These are phyloP conservation scores for Sugiyamaella valdiviana DNA, from an alignment of 805 yeast genomes.

Conservation along the genomic window DNA sequence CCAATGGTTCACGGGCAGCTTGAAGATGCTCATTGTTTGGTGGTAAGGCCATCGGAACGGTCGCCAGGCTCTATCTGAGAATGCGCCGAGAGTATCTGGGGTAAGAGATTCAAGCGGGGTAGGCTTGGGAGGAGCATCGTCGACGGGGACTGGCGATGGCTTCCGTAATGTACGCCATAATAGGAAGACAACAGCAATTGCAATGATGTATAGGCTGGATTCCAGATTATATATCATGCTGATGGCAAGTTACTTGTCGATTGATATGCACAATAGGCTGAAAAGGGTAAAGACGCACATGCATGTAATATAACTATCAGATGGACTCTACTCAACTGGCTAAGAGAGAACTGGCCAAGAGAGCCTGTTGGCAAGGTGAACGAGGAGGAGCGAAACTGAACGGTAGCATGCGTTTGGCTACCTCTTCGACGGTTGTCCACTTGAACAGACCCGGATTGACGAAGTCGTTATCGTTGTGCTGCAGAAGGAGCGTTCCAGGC, in stretches of 20 bases:
- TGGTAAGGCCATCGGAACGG: conserved; percentile 78
- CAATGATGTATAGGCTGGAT: too few relatives aligned
- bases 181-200: too few relatives aligned
- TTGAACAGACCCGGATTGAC: conserved; percentile 26
- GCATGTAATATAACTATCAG: too few relatives aligned
- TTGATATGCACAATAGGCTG: too few relatives aligned
- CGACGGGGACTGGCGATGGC: too few relatives aligned
- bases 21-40: conserved; percentile 70
- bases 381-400: neutral
- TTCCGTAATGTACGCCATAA: too few relatives aligned
- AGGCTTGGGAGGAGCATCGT: neutral
- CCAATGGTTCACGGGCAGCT: conserved; percentile 70
- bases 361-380: too few relatives aligned
- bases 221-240: too few relatives aligned
- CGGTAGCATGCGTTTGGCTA: neutral
- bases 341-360: too few relatives aligned
- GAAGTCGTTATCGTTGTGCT: conserved; percentile 20
- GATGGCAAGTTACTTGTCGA: too few relatives aligned
- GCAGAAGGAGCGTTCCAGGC: neutral
- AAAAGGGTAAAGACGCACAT: too few relatives aligned
- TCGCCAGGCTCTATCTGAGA: conserved; percentile 76
- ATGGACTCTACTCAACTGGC: too few relatives aligned
- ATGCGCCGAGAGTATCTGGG: conserved; percentile 57
- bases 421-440: conserved; percentile 16
- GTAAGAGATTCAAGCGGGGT: conserved; percentile 37